Evolutionary conservation across 345 rosid genomes (phyloP).

Genomic region (Luvunga scandens): DNA sequence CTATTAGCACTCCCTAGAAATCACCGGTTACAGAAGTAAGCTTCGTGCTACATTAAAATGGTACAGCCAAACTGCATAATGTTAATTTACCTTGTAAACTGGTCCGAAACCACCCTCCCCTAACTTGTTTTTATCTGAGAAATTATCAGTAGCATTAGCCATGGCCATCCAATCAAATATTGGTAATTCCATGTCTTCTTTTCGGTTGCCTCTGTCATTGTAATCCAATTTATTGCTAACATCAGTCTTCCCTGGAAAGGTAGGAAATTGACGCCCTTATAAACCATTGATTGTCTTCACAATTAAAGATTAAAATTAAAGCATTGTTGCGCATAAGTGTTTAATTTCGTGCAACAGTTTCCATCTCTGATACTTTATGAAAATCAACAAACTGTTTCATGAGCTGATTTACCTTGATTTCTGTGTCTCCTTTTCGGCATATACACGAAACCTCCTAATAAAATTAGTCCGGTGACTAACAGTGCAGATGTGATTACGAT

Average conservation of each 20-base stretch:
- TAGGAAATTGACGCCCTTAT: neutral
- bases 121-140: constrained; percentile 31
- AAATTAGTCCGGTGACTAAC: neutral
- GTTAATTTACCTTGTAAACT: constrained; percentile 36
- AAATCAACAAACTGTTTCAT: no score
- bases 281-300: neutral
- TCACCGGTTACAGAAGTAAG: no score
- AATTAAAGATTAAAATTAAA: neutral
- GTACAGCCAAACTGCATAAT: neutral
- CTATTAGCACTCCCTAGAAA: neutral
- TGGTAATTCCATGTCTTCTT: constrained; percentile 35
- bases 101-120: constrained; percentile 50
- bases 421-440: neutral
- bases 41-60: no score
- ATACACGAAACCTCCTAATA: constrained; percentile 1
- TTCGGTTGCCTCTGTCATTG: no score
- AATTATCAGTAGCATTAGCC: constrained; percentile 27
- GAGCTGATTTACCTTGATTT: neutral
- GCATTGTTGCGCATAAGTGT: no score
- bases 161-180: constrained; percentile 28
- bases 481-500: neutral
- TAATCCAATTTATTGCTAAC: no score
- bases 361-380: no score
- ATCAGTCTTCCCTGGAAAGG: no score
- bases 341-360: no score